Conservation (phyloP, 257 asterid genomes). For the Asclepias syriaca region DNA sequence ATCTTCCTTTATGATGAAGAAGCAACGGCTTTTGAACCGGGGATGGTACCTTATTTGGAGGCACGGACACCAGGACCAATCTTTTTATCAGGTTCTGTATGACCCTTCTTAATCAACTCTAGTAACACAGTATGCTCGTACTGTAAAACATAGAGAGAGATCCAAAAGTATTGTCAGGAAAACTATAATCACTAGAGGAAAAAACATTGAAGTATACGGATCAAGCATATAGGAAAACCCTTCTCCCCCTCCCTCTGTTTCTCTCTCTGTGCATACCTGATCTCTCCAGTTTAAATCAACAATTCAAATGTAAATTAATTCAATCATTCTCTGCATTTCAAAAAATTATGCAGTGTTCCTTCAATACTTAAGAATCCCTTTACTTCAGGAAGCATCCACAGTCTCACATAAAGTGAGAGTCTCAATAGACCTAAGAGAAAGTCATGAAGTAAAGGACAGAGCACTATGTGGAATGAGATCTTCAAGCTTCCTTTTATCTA, state of each 20-base stretch:
- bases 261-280: not conserved
- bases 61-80: constrained; percentile 60
- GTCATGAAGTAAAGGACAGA: not conserved
- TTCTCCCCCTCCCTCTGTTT: not conserved
- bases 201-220: not conserved
- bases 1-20: constrained; percentile 77
- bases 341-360: not conserved
- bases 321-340: not conserved
- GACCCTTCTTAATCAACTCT: constrained; percentile 84
- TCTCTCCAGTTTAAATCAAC: not conserved
- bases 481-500: not conserved
- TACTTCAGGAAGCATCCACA: not conserved
- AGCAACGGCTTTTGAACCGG: constrained; percentile 78
- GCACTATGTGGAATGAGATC: not conserved
- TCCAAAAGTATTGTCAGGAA: not conserved
- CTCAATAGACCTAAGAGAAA: not conserved
- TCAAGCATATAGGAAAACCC: not conserved
- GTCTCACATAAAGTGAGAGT: not conserved
- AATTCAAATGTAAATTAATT: not conserved
- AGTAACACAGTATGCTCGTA: constrained; percentile 61
- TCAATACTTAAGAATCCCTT: not conserved
- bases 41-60: constrained; percentile 80
- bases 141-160: constrained; percentile 29
- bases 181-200: too few species aligned
- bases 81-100: constrained; percentile 72